Percentiles rank a stretch among this genome's conserved stretches.
phyloP scores from a whole-genome alignment of 1,284 basidiomycete genomes.

The Marasmius sp. region DNA sequence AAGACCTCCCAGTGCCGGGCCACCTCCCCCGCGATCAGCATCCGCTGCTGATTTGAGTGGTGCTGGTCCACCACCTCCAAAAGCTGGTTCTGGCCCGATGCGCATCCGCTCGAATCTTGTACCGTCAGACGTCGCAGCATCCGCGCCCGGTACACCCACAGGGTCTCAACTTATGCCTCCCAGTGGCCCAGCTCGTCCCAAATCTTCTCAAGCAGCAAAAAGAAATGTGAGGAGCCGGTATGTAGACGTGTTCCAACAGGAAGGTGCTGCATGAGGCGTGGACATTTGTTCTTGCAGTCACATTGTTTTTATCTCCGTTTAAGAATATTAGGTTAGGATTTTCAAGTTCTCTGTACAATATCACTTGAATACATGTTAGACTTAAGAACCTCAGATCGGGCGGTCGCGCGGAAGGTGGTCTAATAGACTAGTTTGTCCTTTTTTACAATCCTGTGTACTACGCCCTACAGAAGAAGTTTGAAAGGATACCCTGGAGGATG shows the following conservation, averaged over 20 bases:
- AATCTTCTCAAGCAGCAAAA: constrained; percentile 59
- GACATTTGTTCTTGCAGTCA: background rate
- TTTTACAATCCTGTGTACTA: background rate
- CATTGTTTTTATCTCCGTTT: constrained; percentile 5
- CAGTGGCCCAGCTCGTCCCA: constrained; percentile 54
- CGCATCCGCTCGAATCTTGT: constrained; percentile 67
- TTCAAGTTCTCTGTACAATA: background rate
- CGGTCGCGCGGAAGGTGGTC: no score
- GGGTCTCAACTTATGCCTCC: constrained; percentile 33
- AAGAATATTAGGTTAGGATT: background rate
- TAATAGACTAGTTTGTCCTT: background rate
- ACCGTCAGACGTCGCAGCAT: constrained; percentile 35
- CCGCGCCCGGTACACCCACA: constrained; percentile 43
- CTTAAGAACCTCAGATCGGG: no score
- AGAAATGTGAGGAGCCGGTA: constrained; percentile 79
- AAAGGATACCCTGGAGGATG: constrained; percentile 70
- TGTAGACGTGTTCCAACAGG: constrained; percentile 81
- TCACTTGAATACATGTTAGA: no score
- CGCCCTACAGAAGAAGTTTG: constrained; percentile 61
- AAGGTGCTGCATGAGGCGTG: constrained; percentile 28
- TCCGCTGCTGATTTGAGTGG: constrained; percentile 58
- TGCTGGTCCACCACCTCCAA: constrained; percentile 41
- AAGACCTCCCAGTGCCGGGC: constrained; percentile 28
- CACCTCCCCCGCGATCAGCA: constrained; percentile 53
- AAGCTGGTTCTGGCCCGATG: constrained; percentile 34